phyloP scores from a whole-genome alignment of 2,329 filamentous ascomycete species.

The Fragosphaeria purpurea region DNA sequence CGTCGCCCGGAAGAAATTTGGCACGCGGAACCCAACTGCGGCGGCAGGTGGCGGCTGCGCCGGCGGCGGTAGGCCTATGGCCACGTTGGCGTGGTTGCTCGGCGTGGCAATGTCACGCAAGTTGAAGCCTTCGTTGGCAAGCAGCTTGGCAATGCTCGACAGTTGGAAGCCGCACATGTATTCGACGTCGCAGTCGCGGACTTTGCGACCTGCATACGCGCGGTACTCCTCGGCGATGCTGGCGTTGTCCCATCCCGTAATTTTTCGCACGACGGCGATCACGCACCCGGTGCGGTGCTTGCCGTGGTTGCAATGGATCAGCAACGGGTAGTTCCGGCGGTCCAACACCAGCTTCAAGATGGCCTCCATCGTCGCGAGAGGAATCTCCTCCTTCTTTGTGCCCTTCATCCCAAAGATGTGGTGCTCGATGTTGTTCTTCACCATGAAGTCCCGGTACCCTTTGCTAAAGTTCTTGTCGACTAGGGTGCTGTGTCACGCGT shows the following conservation, averaged over 20 bases:
- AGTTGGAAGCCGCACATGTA: conserved; percentile 45
- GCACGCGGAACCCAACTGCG: conserved; percentile 18
- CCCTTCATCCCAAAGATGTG: conserved; percentile 68
- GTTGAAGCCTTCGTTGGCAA: conserved; percentile 8
- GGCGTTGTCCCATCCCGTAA: conserved; percentile 55
- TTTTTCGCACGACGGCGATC: conserved; percentile 67
- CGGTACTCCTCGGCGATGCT: conserved; percentile 64
- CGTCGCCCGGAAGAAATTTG: conserved; percentile 33
- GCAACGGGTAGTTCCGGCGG: conserved; percentile 62
- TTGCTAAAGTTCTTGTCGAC: conserved; percentile 51
- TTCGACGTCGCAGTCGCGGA: conserved; percentile 48
- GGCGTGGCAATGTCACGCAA: not conserved
- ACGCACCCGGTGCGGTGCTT: conserved; percentile 89
- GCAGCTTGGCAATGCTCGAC: conserved; percentile 24
- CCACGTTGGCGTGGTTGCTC: not conserved
- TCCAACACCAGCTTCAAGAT: conserved; percentile 66
- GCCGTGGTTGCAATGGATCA: conserved; percentile 91
- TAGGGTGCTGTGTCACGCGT: conserved; percentile 38
- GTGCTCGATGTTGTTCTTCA: conserved; percentile 58
- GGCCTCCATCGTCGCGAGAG: conserved; percentile 54
- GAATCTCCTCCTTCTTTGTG: conserved; percentile 74
- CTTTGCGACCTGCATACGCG: conserved; percentile 51
- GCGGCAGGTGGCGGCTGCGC: not conserved
- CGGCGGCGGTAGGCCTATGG: conserved; percentile 7
- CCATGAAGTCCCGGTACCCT: conserved; percentile 52